phyloP scores from a whole-genome alignment of 441 rosid species.

The Arabidopsis hybrid region DNA sequence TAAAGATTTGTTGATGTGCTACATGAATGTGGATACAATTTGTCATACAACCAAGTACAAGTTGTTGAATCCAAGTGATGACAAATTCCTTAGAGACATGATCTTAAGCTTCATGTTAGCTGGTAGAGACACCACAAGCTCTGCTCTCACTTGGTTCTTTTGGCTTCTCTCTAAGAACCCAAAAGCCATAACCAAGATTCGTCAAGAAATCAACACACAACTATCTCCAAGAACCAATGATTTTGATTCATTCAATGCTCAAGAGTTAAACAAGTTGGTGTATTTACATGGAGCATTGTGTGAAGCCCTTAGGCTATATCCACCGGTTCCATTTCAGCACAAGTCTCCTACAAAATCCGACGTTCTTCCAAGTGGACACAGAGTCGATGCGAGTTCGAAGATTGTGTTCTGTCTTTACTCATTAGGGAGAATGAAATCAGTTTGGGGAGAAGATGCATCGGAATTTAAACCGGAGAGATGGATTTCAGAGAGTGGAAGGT shows the following conservation, averaged over 20 bases:
- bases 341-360: conserved; percentile 33
- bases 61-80: conserved; percentile 24
- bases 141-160: conserved; percentile 37
- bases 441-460: conserved; percentile 47
- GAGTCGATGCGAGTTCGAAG: conserved; percentile 21
- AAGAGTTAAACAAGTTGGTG: conserved; percentile 24
- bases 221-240: conserved; percentile 11
- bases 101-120: conserved; percentile 39
- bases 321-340: conserved; percentile 36
- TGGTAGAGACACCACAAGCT: conserved; percentile 32
- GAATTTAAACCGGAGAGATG: conserved; percentile 53
- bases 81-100: conserved; percentile 29
- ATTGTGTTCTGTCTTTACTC: conserved; percentile 44
- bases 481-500: conserved; percentile 44
- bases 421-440: conserved; percentile 44
- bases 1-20: conserved; percentile 31
- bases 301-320: conserved; percentile 33
- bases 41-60: conserved; percentile 17
- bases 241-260: not conserved
- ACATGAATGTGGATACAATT: conserved; percentile 2
- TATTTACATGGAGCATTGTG: conserved; percentile 27
- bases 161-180: conserved; percentile 27
- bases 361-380: conserved; percentile 34
- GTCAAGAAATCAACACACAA: conserved; percentile 17
- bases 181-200: conserved; percentile 22